Base-by-base conservation (phyloP, 805 yeast species). In the Saccharomycopsis sp. region DNA sequence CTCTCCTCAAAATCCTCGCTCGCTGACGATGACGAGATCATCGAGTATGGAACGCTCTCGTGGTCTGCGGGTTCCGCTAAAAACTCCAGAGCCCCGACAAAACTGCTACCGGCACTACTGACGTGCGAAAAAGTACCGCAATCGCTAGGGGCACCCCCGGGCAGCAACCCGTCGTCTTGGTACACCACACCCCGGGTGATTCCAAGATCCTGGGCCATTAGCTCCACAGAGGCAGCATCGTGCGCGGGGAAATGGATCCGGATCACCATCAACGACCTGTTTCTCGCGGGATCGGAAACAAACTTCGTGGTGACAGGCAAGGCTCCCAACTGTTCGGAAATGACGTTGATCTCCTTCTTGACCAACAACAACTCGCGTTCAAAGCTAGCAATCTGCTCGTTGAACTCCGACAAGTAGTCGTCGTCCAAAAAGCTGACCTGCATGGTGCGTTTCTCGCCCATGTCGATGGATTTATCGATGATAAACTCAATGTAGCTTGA, bases 201-300 rank as follows among this genome's bases (percentile, higher is more conserved):
- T 23, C 81, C 86, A 60, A 80, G 74, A 50, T 87, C 94, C 46
- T 75, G 66, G 59, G 87, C 70, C 59, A 87, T 69, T 20, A 62
- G 60, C 64, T 84, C 85, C 64, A 87, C 79, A 63, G 82, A 82
- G 3, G 68, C 72, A 4, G 76, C 70, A 60, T 86, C 89, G 59
- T 86, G 77, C 67, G 86, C 87, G 37, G 92, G 90, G 71, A 89
- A 88, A 67, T 80, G 85, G 14, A 85, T 80, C 62, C 85, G 72
- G 54, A 83, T 69, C 53, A 57, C 40, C 18, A 50, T 34, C 18
- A 20, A 21, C 24, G 18, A 34, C 23, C 29, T 18, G 48, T 44
- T 52, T 34, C 21, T 14, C 34, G 75, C 71, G 12, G 71, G 67
- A 44, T 70, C 65, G 51, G 74, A 75, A 56, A 79, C 70, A 52